Evolutionary conservation across 148 eudicot species (phyloP), one percentile per base, ranked within the genome.

Genomic region (Vaccinium vitisidaea): DNA sequence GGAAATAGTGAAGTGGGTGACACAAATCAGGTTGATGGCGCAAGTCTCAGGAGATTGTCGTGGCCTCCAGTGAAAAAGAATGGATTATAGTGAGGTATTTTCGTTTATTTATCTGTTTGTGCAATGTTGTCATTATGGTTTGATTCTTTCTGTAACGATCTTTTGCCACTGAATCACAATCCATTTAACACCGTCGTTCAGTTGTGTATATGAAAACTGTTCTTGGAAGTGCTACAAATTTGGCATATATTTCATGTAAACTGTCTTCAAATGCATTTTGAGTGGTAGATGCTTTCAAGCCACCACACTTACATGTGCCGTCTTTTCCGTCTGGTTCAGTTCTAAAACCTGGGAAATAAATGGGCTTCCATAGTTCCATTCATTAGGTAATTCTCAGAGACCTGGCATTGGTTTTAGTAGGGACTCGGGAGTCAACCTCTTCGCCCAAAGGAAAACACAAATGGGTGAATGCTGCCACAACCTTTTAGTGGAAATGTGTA

Each of bases 41-140:
- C 55, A 58, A 78, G 84, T 88, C 87, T 76, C 30, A 85, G 91
- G 80, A 92, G 94, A 90, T 82, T 91, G 84, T 93, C 97, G 0
- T 93, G 94, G 95, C 94, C 98, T 83, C 92, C 90, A 30, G 86
- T 89, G 73, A 90, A 89, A 82, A 89, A 85, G 67, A 75, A 61
- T 78, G 88, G 85, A 54, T 30, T 83, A 69, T 84, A 85, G 75
- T 25, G 39, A 23, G 75, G 4, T 63, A 23, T 15, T 67, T 16
- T 46, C 55, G 30, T 7, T 46, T 67, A 23, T 3, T 63, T 59
- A 6, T 59, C 12, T 46, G 12, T 6, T 21, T 63, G 52, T 39
- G 54, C 75, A 2, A 81, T 30, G 18, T 43, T 81, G 13, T 81
- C 43, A 18, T 23, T 67, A 43, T 46, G 39, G 8, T 59, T n/a